Evolutionary conservation across 169 alveolate species (phyloP), one percentile per base, ranked within the genome.

Genomic region (Plasmodium vivax): DNA sequence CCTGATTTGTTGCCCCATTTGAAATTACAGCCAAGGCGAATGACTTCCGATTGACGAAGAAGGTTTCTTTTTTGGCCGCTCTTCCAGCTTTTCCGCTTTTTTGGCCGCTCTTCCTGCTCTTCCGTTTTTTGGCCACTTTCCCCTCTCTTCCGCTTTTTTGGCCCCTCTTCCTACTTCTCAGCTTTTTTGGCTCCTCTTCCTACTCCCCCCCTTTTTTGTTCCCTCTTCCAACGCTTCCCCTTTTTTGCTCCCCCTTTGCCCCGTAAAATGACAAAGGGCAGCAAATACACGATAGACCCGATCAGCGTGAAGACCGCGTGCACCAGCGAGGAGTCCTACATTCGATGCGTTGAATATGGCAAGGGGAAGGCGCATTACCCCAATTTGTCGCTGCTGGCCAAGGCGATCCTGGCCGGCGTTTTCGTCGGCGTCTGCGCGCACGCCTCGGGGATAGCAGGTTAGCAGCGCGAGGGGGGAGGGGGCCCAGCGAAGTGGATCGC

Each of bases 371-470:
- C 94, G 0, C 84, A 80, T 36, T 90, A 80, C 43, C 47, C 83
- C 14, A 90, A 71, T 80, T 56, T 45, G 19, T 80, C 47, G 45
- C 72, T 90, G 73, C 72, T 90, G 12, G 62, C 34, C 34, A 90
- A 90, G 75, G 94, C 94, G 6, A 79, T 90, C 1, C 3, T 90
- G 75, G 94, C 94, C 23, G 94, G 94, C 2, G 9, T 79, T 7
- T 90, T 90, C 47, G 90, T 90, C 3, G 94, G 94, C 19, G 72
- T 90, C 32, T 90, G 94, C 2, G 94, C 94, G 9, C 94, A 90
- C 43, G 94, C 94, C 10, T 79, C 94, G 14, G 94, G 94, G 30
- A 81, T 90, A 77, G 94, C 91, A 90, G 94, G 94, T 90, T 80
- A 23, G 0, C 1, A 10, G 9, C 14, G 19, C 62, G 12, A 51